phyloP scores from a whole-genome alignment of 75 land plant species.

The Selaginella tamariscina region DNA sequence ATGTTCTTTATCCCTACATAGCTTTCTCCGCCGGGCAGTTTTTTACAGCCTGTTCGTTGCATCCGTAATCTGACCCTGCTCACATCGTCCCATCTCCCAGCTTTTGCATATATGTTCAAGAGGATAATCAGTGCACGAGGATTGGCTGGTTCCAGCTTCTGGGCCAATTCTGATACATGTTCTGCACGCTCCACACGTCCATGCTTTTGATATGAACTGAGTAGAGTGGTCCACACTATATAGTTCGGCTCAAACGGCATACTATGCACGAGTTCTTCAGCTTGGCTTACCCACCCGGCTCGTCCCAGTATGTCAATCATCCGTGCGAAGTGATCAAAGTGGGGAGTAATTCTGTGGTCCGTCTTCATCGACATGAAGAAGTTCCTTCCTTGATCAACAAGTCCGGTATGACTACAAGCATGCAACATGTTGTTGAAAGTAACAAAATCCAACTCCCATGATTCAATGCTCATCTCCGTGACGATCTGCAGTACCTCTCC shows the following conservation, averaged over 20 bases:
- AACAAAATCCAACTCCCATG: background rate
- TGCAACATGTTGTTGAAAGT: background rate
- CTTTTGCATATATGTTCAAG: background rate
- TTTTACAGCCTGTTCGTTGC: background rate
- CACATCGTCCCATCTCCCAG: constrained; percentile 5
- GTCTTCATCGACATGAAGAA: background rate
- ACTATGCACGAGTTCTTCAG: background rate
- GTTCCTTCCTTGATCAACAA: background rate
- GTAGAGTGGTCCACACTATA: background rate
- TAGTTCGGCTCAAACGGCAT: background rate
- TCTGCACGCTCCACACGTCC: background rate
- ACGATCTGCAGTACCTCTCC: background rate
- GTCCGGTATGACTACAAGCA: constrained; percentile 10
- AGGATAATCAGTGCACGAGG: background rate
- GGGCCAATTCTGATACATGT: background rate
- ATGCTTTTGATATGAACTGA: background rate
- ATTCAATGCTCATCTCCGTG: background rate
- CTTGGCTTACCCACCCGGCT: background rate
- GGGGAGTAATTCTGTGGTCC: background rate
- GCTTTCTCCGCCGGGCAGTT: background rate
- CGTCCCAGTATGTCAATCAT: constrained; percentile 7
- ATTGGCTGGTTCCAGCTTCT: background rate
- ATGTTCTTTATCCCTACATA: background rate
- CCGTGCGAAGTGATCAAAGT: background rate
- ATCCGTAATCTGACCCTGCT: background rate